Base-by-base conservation (phyloP, 2,329 filamentous ascomycete species). In the Leptographium flavum region DNA sequence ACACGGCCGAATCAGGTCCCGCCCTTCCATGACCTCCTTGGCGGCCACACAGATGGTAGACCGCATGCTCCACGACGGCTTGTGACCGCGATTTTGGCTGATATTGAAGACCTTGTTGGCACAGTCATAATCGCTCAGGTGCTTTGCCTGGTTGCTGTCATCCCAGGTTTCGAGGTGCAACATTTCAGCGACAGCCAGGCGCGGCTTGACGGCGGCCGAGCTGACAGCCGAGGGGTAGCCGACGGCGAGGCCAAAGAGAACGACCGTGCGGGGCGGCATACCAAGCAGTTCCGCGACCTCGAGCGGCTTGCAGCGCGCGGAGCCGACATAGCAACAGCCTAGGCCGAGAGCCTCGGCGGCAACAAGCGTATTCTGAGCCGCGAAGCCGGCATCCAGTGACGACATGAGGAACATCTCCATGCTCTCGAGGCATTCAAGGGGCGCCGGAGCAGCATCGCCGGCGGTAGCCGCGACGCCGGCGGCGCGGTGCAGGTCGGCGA, bases 331-430 rank as follows among this genome's bases (percentile, higher is more conserved):
- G 48, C 59, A 61, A 11, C 49, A 45, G 17, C 58, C 59, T 6
- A 60, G 49, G 0, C 58, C 58, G n/a, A 60, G 52, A 1, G 56
- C 51, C 47, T 60, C 57, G 23, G 54, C 58, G 2, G 58, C 58
- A 6, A 58, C 47, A 5, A 48, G 39, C 9, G 52, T 54, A 43
- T 60, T 61, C 49, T 61, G 58, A 8, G 54, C 56, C 3, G 58
- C 58, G 19, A 60, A 54, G 2, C 52, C 52, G 3, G 59, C 57
- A 39, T 61, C 59, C 25, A 60, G 48, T 8, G 56, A 53, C 3
- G 58, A 57, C 52, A 59, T 58, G 13, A 58, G 48, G 47, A 60
- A 61, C 55, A 58, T 57, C 44, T 60, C 58, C 36, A 53, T 54
- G 44, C 55, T 60, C 40, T 53, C 52, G 7, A 60, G 55, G 0